A percentile compares a stretch with the other conserved stretches of the same genome.
Conservation (phyloP, 768 basidiomycete genomes). For the Tulasnella sp. region DNA sequence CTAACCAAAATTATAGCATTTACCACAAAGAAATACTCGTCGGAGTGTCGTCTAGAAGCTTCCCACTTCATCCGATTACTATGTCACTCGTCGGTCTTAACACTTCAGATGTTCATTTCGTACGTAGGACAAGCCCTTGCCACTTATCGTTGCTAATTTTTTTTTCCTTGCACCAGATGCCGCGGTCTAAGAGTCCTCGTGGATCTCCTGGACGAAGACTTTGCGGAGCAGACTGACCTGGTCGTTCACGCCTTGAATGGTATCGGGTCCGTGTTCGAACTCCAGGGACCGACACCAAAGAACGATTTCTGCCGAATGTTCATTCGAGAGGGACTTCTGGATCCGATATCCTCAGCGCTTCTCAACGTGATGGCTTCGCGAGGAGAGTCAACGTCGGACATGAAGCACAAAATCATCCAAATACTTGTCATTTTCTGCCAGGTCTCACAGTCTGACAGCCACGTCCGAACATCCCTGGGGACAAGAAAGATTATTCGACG, state of each 20-base stretch:
- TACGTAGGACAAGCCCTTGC: constrained; percentile 49
- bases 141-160: not conserved
- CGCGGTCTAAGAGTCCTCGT: constrained; percentile 94
- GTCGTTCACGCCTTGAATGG: constrained; percentile 93
- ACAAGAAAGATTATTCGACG: constrained; percentile 86
- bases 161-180: constrained; percentile 67
- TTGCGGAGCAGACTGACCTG: constrained; percentile 85
- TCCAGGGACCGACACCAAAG: constrained; percentile 92
- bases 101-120: constrained; percentile 99
- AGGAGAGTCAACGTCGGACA: constrained; percentile 64
- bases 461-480: constrained; percentile 90
- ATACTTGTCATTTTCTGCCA: constrained; percentile 91
- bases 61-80: constrained; percentile 92
- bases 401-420: constrained; percentile 87
- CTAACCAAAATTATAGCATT: constrained; percentile 60
- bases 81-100: constrained; percentile 90
- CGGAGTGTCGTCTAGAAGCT: constrained; percentile 92
- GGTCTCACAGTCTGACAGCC: constrained; percentile 92
- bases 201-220: constrained; percentile 95
- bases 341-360: constrained; percentile 88
- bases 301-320: constrained; percentile 99
- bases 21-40: constrained; percentile 90
- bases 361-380: constrained; percentile 79
- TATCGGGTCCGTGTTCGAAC: constrained; percentile 92
- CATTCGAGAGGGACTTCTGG: constrained; percentile 91